phyloP scores from a whole-genome alignment of 1,284 basidiomycete species.

The Ustilago sp. region DNA sequence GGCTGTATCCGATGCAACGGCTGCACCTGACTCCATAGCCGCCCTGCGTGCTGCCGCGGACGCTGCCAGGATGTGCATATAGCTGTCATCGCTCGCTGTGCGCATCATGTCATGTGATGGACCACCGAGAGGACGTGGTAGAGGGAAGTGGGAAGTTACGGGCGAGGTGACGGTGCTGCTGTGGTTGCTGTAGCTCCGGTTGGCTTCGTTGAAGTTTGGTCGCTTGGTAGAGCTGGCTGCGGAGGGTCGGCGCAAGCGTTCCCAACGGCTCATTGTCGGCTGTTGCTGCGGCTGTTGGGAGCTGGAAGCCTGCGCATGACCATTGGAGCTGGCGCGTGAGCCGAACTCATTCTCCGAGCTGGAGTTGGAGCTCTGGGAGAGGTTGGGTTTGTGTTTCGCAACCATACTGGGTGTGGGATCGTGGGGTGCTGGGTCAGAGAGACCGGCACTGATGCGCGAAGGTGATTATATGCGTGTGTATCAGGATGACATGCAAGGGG shows the following conservation, averaged over 20 bases:
- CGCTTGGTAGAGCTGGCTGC: constrained; percentile 46
- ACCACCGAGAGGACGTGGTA: constrained; percentile 23
- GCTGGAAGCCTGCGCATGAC: constrained; percentile 10
- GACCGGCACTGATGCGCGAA: constrained; percentile 13
- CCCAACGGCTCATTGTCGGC: constrained; percentile 39
- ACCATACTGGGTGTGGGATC: constrained; percentile 17
- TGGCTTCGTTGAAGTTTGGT: constrained; percentile 37
- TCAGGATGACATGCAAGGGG: constrained; percentile 18
- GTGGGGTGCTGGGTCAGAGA: constrained; percentile 1
- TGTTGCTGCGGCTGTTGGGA: constrained; percentile 12
- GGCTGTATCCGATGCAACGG: constrained; percentile 20
- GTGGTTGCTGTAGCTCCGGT: constrained; percentile 30
- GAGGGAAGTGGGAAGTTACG: constrained; percentile 22
- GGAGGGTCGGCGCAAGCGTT: constrained; percentile 43
- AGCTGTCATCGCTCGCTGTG: constrained; percentile 46
- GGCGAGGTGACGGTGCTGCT: constrained; percentile 39
- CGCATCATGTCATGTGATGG: constrained; percentile 37
- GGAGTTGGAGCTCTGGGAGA: constrained; percentile 43
- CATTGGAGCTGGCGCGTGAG: constrained; percentile 26
- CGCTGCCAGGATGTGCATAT: constrained; percentile 45
- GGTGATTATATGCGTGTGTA: constrained; percentile 21
- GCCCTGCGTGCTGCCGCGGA: constrained; percentile 33
- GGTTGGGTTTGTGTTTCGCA: constrained; percentile 37
- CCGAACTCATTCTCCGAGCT: constrained; percentile 40
- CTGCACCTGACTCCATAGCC: constrained; percentile 24